Evolutionary conservation across 345 rosid species (phyloP).

Genomic region (Bruguiera parviflora): DNA sequence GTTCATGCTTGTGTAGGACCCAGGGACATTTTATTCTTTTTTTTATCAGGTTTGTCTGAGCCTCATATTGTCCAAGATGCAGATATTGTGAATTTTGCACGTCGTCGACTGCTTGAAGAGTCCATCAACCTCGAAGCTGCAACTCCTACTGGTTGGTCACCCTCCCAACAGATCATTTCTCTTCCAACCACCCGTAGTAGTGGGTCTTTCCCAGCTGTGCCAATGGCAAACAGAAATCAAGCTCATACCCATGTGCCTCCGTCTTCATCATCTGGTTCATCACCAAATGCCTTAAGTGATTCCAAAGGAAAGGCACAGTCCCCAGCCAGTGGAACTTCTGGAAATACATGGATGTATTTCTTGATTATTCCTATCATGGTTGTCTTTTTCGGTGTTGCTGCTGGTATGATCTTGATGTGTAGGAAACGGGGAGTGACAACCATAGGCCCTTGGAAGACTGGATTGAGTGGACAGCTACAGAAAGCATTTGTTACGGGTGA

Average conservation of each 20-base stretch:
- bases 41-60: conserved; percentile 31
- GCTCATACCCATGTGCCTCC: conserved; percentile 3
- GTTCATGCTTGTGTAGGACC: conserved; percentile 8
- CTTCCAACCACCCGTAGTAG: conserved; percentile 64
- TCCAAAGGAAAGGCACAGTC: conserved; percentile 18
- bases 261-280: conserved; percentile 15
- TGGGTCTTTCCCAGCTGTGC: conserved; percentile 77
- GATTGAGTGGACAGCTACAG: conserved; percentile 92
- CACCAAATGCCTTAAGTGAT: conserved; percentile 4
- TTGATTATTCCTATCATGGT: conserved; percentile 34
- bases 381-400: conserved; percentile 29
- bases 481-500: conserved; percentile 88
- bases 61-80: conserved; percentile 18
- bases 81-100: conserved; percentile 37
- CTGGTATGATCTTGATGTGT: conserved; percentile 33
- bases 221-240: conserved; percentile 34
- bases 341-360: conserved; percentile 50
- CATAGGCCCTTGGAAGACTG: conserved; percentile 89
- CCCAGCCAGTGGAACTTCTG: conserved; percentile 35
- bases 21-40: not conserved
- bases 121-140: conserved; percentile 61
- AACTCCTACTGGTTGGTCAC: conserved; percentile 35
- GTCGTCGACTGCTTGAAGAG: conserved; percentile 61
- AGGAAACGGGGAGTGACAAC: conserved; percentile 51
- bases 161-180: conserved; percentile 36